Evolutionary conservation across 2,329 filamentous ascomycete species (phyloP).

Genomic region (Fusarium sp.): DNA sequence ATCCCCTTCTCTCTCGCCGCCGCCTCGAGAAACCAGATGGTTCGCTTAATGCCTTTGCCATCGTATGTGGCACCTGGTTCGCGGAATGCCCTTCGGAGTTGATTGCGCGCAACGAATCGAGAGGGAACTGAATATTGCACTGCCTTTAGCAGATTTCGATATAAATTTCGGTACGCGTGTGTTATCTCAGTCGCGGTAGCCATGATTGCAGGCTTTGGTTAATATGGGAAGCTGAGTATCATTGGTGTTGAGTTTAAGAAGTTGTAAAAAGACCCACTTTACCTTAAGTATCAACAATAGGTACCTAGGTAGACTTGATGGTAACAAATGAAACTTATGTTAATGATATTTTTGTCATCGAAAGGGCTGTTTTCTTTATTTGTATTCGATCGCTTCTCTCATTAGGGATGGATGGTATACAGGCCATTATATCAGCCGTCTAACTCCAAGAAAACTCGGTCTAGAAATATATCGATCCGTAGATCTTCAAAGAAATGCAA

Average conservation of each 20-base stretch:
- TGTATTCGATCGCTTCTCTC: constrained; percentile 13
- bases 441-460: constrained; percentile 34
- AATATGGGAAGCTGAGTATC: background rate
- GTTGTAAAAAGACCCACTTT: constrained; percentile 23
- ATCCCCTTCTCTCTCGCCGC: constrained; percentile 72
- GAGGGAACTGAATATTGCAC: constrained; percentile 78
- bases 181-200: constrained; percentile 58
- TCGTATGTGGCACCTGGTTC: constrained; percentile 59
- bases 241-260: background rate
- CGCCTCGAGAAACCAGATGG: constrained; percentile 75
- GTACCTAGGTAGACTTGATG: background rate
- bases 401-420: constrained; percentile 31
- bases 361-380: background rate
- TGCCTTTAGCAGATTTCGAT: constrained; percentile 73
- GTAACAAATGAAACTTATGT: background rate
- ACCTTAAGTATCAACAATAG: background rate
- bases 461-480: constrained; percentile 33
- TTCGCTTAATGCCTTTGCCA: constrained; percentile 67
- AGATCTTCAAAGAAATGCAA: constrained; percentile 17
- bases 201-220: constrained; percentile 27
- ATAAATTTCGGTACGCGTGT: constrained; percentile 76
- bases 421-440: constrained; percentile 22
- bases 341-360: background rate
- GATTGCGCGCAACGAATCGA: constrained; percentile 70
- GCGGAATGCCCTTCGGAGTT: constrained; percentile 70